Evolutionary conservation across 2,329 filamentous ascomycete genomes (phyloP).

Genomic region (Fragosphaeria purpurea): DNA sequence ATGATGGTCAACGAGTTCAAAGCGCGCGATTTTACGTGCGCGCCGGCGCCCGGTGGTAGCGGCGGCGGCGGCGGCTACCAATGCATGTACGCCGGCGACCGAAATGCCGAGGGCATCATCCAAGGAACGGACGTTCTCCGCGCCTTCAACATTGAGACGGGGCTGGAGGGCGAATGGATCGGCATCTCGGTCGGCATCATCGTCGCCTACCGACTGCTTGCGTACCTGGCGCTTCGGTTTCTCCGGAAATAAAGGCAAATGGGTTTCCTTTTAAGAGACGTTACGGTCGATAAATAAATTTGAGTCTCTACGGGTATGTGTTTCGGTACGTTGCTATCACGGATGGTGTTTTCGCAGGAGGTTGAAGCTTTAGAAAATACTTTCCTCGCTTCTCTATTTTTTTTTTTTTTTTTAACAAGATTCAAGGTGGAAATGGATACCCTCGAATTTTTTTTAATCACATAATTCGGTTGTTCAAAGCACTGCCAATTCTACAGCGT

Average conservation of each 20-base stretch:
- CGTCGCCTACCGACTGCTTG: slow-evolving; percentile 48
- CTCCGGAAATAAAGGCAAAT: not conserved
- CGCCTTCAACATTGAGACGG: slow-evolving; percentile 58
- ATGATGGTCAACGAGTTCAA: slow-evolving; percentile 91
- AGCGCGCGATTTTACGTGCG: slow-evolving; percentile 52
- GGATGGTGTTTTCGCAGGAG: too few species aligned
- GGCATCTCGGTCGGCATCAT: slow-evolving; percentile 73
- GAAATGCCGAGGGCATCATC: slow-evolving; percentile 58
- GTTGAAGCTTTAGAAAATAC: too few species aligned
- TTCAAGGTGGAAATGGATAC: too few species aligned
- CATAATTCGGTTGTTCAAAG: too few species aligned
- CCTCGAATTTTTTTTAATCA: too few species aligned
- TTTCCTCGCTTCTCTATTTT: too few species aligned
- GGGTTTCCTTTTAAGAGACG: too few species aligned
- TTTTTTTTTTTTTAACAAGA: too few species aligned
- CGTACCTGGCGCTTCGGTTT: slow-evolving; percentile 6
- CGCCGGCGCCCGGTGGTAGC: not conserved
- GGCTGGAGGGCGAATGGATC: slow-evolving; percentile 56
- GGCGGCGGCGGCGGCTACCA: slow-evolving; percentile 31
- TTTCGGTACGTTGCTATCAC: too few species aligned
- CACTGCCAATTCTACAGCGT: too few species aligned
- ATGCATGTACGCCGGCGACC: slow-evolving; percentile 60
- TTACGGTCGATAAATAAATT: too few species aligned
- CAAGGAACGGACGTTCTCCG: slow-evolving; percentile 59
- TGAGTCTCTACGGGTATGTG: too few species aligned